Conservation (phyloP, 2,329 filamentous ascomycete species). For the Fusarium bactridioides region DNA sequence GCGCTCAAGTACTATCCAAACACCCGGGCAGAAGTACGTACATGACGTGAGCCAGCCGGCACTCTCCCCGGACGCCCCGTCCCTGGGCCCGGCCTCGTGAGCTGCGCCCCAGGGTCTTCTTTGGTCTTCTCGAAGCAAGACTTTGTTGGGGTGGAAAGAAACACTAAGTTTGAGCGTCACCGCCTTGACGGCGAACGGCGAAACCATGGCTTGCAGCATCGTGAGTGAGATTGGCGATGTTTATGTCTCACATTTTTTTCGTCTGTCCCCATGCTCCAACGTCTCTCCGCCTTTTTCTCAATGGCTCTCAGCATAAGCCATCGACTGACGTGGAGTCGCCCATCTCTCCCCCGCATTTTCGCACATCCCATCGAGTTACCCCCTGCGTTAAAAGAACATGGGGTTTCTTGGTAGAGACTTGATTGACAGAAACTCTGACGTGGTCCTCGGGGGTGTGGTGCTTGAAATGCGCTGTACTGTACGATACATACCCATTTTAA, state of each 20-base stretch:
- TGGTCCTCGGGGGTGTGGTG: neutral
- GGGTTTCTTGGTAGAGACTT: conserved; percentile 12
- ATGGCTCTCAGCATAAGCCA: conserved; percentile 6
- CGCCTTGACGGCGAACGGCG: conserved; percentile 19
- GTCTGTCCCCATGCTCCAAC: neutral
- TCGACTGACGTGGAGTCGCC: conserved; percentile 20
- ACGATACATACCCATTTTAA: neutral
- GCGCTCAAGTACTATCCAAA: conserved; percentile 44
- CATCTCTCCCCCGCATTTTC: conserved; percentile 29
- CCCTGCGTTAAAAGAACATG: conserved; percentile 31
- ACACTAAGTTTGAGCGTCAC: conserved; percentile 18
- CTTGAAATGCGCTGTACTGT: conserved; percentile 9
- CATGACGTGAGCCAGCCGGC: conserved; percentile 16
- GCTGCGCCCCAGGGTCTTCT: conserved; percentile 14
- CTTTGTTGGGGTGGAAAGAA: conserved; percentile 25
- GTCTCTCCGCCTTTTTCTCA: conserved; percentile 9
- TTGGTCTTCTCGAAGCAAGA: neutral
- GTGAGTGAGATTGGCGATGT: conserved; percentile 16
- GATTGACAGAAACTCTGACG: conserved; percentile 24
- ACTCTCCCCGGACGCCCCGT: conserved; percentile 21
- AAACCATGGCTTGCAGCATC: conserved; percentile 16
- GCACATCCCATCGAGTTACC: conserved; percentile 16
- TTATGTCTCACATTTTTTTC: conserved; percentile 12
- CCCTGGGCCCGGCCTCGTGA: conserved; percentile 27
- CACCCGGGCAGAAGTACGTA: neutral